A percentile compares a stretch with the other conserved stretches of the same genome.
phyloP scores from a whole-genome alignment of 2,329 filamentous ascomycete species.

The Penicillium sp. region DNA sequence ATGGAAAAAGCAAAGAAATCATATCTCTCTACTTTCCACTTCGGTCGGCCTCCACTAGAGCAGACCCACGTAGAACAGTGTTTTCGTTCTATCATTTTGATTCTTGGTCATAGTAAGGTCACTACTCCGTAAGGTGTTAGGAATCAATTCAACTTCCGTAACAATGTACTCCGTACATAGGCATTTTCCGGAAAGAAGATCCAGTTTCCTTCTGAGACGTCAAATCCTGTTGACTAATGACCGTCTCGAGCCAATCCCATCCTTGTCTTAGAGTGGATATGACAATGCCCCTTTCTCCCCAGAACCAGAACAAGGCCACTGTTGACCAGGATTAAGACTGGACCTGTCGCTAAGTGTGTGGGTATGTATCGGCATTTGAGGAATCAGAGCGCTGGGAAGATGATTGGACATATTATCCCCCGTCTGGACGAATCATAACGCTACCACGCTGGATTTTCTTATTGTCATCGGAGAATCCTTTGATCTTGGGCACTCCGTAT shows the following conservation, averaged over 20 bases:
- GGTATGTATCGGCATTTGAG: background rate
- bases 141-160: background rate
- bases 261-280: background rate
- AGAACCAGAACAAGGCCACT: background rate
- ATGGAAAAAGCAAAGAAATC: constrained; percentile 2
- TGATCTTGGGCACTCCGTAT: background rate
- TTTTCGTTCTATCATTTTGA: background rate
- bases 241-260: constrained; percentile 1
- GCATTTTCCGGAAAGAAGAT: background rate
- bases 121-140: too few species aligned
- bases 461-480: background rate
- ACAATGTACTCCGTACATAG: background rate
- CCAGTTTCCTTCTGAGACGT: background rate
- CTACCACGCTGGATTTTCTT: background rate
- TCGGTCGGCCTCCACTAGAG: background rate
- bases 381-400: background rate
- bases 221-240: background rate
- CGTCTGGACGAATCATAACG: background rate
- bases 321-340: background rate
- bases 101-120: background rate
- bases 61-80: background rate
- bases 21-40: constrained; percentile 1
- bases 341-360: background rate
- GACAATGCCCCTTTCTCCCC: background rate
- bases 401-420: background rate